These are phyloP conservation scores for Dendrobium officinale DNA, from an alignment of 106 monocot species.

Conservation along the genomic window DNA sequence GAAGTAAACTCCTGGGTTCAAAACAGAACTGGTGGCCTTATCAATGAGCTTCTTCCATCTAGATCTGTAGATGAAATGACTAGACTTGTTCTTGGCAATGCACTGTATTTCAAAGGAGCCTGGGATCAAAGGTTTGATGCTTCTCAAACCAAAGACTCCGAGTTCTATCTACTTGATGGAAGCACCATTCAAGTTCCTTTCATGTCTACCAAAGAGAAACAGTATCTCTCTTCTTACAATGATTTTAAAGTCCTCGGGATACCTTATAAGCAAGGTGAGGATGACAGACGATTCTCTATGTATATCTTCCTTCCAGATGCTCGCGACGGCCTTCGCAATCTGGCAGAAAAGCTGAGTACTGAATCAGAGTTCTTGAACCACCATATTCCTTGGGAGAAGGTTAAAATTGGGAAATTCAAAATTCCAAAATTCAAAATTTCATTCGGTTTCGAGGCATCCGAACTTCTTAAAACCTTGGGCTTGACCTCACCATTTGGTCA, in stretches of 20 bases:
- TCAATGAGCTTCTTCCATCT: slow-evolving; percentile 57
- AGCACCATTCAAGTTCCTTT: slow-evolving; percentile 40
- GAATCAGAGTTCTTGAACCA: slow-evolving; percentile 34
- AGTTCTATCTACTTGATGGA: slow-evolving; percentile 44
- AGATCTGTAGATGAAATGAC: slow-evolving; percentile 48
- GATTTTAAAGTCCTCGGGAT: slow-evolving; percentile 64
- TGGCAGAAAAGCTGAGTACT: slow-evolving; percentile 47
- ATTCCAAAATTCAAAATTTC: slow-evolving; percentile 73
- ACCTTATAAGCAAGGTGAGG: slow-evolving; percentile 55
- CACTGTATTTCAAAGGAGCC: slow-evolving; percentile 80
- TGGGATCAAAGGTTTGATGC: slow-evolving; percentile 66
- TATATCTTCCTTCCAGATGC: slow-evolving; percentile 64
- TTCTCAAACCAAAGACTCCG: slow-evolving; percentile 34
- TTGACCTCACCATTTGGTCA: slow-evolving; percentile 34
- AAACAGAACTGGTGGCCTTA: slow-evolving; percentile 45
- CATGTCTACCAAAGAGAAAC: slow-evolving; percentile 38
- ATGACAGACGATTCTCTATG: slow-evolving; percentile 71
- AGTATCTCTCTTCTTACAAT: slow-evolving; percentile 35
- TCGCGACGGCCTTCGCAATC: slow-evolving; percentile 37
- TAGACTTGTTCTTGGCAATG: slow-evolving; percentile 62
- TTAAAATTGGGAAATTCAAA: slow-evolving; percentile 40
- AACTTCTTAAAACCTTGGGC: slow-evolving; percentile 38
- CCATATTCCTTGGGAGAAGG: slow-evolving; percentile 31
- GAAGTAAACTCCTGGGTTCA: slow-evolving; percentile 80
- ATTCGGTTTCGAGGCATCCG: slow-evolving; percentile 61